Base-by-base conservation (phyloP, 805 yeast genomes). In the Cyberlindnera saturnus region DNA sequence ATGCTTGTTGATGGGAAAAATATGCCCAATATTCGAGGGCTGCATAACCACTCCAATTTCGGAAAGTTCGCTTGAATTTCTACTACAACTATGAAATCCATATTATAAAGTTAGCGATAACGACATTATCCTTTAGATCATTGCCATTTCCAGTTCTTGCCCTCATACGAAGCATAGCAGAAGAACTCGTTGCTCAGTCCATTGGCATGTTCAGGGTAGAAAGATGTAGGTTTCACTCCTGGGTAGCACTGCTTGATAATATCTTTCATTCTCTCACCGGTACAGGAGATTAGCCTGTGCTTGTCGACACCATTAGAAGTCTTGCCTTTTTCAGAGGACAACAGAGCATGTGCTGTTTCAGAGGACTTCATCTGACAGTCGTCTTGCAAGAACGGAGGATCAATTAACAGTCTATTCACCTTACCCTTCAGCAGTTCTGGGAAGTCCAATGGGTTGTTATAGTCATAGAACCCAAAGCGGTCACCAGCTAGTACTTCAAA, bases 161-260 rank as follows among this genome's bases (percentile, higher is more conserved):
- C 77, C 59, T 84, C 93, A 53, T 75, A 86, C 32, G 79, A 73
- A 1, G 96, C 87, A 57, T 86, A 89, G 54, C 96, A 88, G 54
- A 86, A 69, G 63, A 86, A 89, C 62, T 89, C 96, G 59, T 89
- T 89, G 57, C 90, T 82, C 47, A 89, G 70, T 0, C 96, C 95
- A 55, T 86, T 85, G 44, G 80, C 81, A 57, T 89, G 96, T 51
- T 82, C 83, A 1, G 96, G 96, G 34, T 64, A 59, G 59, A 84
- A 89, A 31, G 72, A 66, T 0, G 96, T 89, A 40, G 80, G 70
- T 18, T 65, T 55, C 1, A 82, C 71, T 36, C 74, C 85, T 5
- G 88, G 86, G 55, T 87, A 88, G 15, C 73, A 74, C 39, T 71
- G 65, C 30, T 66, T 57, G 31, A 88, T 77, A n/a, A 83, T 62